phyloP scores from a whole-genome alignment of 164 flowering plant genomes.

The Cinnamomum micranthum region DNA sequence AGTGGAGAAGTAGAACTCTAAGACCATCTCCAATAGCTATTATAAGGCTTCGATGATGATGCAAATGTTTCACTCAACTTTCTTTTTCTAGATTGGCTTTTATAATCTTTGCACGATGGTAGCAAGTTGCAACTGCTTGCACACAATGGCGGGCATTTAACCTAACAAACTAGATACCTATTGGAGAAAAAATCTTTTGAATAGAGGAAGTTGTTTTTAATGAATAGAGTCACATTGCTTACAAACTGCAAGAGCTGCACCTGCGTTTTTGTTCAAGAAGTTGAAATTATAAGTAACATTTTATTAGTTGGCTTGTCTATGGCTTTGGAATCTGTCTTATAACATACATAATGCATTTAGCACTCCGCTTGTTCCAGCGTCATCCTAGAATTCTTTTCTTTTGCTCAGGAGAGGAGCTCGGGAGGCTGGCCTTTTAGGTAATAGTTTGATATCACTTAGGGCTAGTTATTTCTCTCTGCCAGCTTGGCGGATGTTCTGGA shows the following conservation, averaged over 20 bases:
- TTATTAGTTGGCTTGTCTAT: not conserved
- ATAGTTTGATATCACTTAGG: too few relatives aligned
- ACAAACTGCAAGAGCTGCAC: not conserved
- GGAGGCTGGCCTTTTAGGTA: not conserved
- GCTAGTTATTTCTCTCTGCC: too few relatives aligned
- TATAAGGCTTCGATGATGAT: too few relatives aligned
- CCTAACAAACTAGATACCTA: not conserved
- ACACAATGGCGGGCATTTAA: not conserved
- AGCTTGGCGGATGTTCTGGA: too few relatives aligned
- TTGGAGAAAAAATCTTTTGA: not conserved
- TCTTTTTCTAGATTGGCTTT: not conserved
- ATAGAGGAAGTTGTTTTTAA: not conserved
- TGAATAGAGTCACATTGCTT: not conserved
- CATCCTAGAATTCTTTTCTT: not conserved
- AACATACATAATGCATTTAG: not conserved
- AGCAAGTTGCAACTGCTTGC: not conserved
- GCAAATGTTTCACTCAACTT: not conserved
- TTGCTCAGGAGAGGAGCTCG: too few relatives aligned
- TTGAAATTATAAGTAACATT: not conserved
- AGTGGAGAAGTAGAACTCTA: too few relatives aligned
- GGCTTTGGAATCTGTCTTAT: not conserved
- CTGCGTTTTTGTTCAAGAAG: not conserved
- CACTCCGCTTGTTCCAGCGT: not conserved
- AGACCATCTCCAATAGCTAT: too few relatives aligned
- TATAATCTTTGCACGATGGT: not conserved